Evolutionary conservation across 768 basidiomycete genomes (phyloP), one percentile per base, ranked within the genome.

Genomic region (Pleurotus eryngii): DNA sequence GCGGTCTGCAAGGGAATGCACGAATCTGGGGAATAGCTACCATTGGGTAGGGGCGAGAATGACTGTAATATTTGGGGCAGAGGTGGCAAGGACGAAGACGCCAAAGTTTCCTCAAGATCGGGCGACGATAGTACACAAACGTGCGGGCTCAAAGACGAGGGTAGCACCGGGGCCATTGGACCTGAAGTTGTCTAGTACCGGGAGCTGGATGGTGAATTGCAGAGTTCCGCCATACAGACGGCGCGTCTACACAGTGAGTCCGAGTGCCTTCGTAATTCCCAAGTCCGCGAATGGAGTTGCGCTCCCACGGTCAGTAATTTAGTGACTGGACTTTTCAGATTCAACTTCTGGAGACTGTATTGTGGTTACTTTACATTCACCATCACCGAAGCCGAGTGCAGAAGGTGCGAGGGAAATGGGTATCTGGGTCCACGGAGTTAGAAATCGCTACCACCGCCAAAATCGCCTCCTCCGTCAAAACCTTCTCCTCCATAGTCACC

Each of bases 11-110:
- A 35, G 30, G 4, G 3, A 9, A 35, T 35, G 0, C 1, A 35
- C 30, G 30, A 35, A 3, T 35, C 11, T 9, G 30, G 8, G 30
- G 30, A 9, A 35, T 35, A 35, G 11, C 30, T 68, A 89, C 91
- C 89, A 78, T 91, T 85, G 0, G 89, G 85, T 50, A 93, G 74
- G 9, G 92, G 92, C 2, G 90, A 89, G 64, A 93, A 93, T 2
- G 89, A 90, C 68, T 93, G 91, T 26, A 93, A 77, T 57, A 94
- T 82, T 62, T 87, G 78, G 35, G 84, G 82, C 12, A 93, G 72
- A 14, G 86, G 76, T 2, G 92, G 92, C 15, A 94, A 71, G 1
- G 81, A 81, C 7, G 84, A 78, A 1, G 75, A 65, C 26, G 74
- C 70, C 46, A 94, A 72, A 37, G 91, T 76, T 35, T 83, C 77